phyloP scores from a whole-genome alignment of 371 early-diverging fungal genomes.

The Basidiobolus meristosporus region DNA sequence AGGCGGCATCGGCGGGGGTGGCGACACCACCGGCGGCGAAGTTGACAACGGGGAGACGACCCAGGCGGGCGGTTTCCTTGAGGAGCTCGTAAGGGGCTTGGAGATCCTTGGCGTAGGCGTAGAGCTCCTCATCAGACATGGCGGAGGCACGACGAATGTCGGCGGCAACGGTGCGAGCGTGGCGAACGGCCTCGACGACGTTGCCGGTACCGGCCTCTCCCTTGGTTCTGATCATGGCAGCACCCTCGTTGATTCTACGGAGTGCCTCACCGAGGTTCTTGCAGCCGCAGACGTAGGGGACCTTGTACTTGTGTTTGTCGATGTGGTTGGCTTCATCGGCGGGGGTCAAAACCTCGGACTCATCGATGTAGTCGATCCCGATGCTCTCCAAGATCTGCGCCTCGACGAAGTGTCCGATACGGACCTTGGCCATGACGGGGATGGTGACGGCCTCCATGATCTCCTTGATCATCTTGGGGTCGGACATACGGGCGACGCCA shows the following conservation, averaged over 20 bases:
- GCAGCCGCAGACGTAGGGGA: slow-evolving; percentile 91
- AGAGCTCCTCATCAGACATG: slow-evolving; percentile 54
- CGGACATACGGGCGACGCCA: slow-evolving; percentile 96
- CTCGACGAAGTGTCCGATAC: slow-evolving; percentile 97
- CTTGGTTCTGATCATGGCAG: slow-evolving; percentile 95
- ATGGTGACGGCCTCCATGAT: slow-evolving; percentile 89
- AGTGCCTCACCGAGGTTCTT: slow-evolving; percentile 94
- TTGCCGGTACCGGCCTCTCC: slow-evolving; percentile 96
- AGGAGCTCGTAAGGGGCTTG: slow-evolving; percentile 79
- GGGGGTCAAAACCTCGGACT: slow-evolving; percentile 89
- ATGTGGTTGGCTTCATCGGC: slow-evolving; percentile 89
- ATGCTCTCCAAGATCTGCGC: slow-evolving; percentile 80
- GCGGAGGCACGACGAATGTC: slow-evolving; percentile 64
- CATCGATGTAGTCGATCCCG: slow-evolving; percentile 91
- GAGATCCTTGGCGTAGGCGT: slow-evolving; percentile 82
- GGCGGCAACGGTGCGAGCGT: slow-evolving; percentile 66
- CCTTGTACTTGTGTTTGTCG: slow-evolving; percentile 77
- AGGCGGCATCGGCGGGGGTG: slow-evolving; percentile 91
- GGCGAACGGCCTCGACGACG: slow-evolving; percentile 90
- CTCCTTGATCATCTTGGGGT: slow-evolving; percentile 92
- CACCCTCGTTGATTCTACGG: slow-evolving; percentile 90
- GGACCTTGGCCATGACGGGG: slow-evolving; percentile 97
- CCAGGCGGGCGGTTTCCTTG: slow-evolving; percentile 70
- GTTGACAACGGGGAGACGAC: slow-evolving; percentile 91
- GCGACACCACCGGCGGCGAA: slow-evolving; percentile 96